A percentile compares a stretch with the other conserved stretches of the same genome.
Evolutionary conservation across 2,329 filamentous ascomycete species (phyloP).

Genomic region (Rutstroemia sp.): DNA sequence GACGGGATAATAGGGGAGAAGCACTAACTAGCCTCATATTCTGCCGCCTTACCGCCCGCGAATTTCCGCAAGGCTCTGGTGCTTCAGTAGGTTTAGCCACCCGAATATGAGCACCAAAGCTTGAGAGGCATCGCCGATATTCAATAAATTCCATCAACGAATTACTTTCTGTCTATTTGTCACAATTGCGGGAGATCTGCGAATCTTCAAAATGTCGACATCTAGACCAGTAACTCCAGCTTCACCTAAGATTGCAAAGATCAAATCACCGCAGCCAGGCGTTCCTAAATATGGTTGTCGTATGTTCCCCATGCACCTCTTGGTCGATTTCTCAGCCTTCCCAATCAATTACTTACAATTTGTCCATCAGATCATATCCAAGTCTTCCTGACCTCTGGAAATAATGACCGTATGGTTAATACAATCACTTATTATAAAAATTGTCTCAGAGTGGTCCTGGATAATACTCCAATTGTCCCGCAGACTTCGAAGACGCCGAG

Average conservation of each 20-base stretch:
- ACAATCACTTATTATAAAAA: constrained; percentile 66
- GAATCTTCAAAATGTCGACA: constrained; percentile 20
- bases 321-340: constrained; percentile 11
- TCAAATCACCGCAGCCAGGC: constrained; percentile 52
- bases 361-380: constrained; percentile 59
- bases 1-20: neutral
- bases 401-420: constrained; percentile 56
- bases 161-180: neutral
- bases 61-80: constrained; percentile 6
- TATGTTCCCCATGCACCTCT: constrained; percentile 32
- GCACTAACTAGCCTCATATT: constrained; percentile 1
- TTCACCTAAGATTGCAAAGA: constrained; percentile 33
- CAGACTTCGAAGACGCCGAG: constrained; percentile 57
- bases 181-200: neutral
- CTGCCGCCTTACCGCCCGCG: constrained; percentile 6
- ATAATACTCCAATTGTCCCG: constrained; percentile 54
- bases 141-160: neutral
- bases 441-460: constrained; percentile 63
- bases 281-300: constrained; percentile 57
- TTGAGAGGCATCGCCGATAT: neutral
- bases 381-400: constrained; percentile 50
- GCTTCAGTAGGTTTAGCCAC: neutral
- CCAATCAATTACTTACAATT: constrained; percentile 19
- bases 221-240: constrained; percentile 27
- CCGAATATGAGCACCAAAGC: neutral